Conservation (phyloP, 2,329 filamentous ascomycete species). For the Colletotrichum sp. region DNA sequence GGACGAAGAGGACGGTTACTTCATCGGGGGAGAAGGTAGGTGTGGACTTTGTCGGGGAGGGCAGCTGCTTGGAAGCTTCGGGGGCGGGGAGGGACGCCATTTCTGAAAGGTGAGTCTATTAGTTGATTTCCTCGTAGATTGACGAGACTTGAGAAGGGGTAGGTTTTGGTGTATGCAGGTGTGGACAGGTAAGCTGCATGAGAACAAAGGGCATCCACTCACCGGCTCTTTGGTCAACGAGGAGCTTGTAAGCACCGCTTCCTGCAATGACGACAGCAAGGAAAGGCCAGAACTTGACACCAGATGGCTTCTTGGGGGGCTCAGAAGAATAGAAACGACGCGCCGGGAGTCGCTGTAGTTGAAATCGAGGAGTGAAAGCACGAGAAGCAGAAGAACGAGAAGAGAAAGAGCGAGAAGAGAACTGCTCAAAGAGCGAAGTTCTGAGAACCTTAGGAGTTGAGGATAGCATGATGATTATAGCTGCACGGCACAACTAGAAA, state of each 20-base stretch:
- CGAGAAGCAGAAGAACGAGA: not conserved
- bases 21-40: conserved; percentile 78
- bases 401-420: not conserved
- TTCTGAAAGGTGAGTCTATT: conserved; percentile 30
- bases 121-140: not conserved
- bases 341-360: conserved; percentile 12
- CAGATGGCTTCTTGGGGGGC: conserved; percentile 35
- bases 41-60: conserved; percentile 56
- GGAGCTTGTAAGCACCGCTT: conserved; percentile 52
- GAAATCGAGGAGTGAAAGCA: not conserved
- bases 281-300: conserved; percentile 65
- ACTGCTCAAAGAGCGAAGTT: not conserved
- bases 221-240: conserved; percentile 58
- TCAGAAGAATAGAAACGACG: conserved; percentile 48
- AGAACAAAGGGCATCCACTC: conserved; percentile 24
- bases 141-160: not conserved
- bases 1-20: conserved; percentile 94
- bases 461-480: not conserved
- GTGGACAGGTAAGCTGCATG: not conserved
- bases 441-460: not conserved
- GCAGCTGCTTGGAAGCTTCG: conserved; percentile 46
- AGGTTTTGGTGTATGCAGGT: not conserved
- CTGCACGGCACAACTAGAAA: not conserved
- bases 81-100: conserved; percentile 44
- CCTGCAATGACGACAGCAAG: conserved; percentile 53